Evolutionary conservation across 495 filamentous ascomycete genomes (phyloP).

Genomic region (Geoglossum glabrum): DNA sequence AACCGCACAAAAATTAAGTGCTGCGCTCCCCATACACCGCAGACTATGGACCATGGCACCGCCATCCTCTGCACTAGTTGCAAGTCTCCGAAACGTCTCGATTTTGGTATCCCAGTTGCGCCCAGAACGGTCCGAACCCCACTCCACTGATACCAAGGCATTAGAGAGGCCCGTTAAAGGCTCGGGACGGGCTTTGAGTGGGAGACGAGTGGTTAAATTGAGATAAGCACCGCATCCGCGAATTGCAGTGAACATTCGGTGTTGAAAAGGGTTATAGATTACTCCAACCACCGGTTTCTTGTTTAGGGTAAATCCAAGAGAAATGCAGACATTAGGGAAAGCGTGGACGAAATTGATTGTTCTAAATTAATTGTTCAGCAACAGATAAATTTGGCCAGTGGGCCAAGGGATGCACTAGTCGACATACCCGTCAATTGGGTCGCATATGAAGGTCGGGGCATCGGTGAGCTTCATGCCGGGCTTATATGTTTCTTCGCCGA

Average conservation of each 20-base stretch:
- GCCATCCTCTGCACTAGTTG: conserved; percentile 37
- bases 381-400: neutral
- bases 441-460: conserved; percentile 66
- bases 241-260: conserved; percentile 50
- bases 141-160: conserved; percentile 53
- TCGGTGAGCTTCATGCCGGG: conserved; percentile 40
- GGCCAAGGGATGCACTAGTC: neutral
- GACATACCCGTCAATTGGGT: conserved; percentile 77
- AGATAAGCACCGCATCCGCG: conserved; percentile 47
- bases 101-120: conserved; percentile 57
- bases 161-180: conserved; percentile 36
- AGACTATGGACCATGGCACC: conserved; percentile 75
- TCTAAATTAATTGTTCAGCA: neutral
- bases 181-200: conserved; percentile 28
- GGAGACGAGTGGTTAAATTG: conserved; percentile 31
- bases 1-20: conserved; percentile 65
- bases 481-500: conserved; percentile 67
- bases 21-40: conserved; percentile 56
- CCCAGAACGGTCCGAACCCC: conserved; percentile 54
- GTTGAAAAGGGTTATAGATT: conserved; percentile 64
- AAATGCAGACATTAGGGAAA: conserved; percentile 64
- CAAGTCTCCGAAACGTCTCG: conserved; percentile 47
- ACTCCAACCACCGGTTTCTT: conserved; percentile 51
- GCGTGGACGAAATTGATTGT: conserved; percentile 58
- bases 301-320: conserved; percentile 50